A percentile compares a stretch with the other conserved stretches of the same genome.
phyloP scores from a whole-genome alignment of 108 stramenopile genomes.

The Epithemia pelagica region DNA sequence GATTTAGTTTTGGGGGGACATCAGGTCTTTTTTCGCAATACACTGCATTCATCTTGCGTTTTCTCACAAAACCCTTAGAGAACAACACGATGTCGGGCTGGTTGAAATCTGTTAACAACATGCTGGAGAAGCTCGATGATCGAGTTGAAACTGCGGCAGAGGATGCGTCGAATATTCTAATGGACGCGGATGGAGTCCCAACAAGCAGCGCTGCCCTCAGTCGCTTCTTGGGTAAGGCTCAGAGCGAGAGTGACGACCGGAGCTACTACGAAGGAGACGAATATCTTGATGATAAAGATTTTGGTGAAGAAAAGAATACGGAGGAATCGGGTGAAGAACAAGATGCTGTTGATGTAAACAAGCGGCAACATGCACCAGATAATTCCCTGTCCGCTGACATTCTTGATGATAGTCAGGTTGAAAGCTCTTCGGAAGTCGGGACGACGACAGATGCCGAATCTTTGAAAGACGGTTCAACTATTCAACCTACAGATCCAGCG shows the following conservation, averaged over 20 bases:
- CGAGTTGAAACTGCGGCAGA: slow-evolving; percentile 53
- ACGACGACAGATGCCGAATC: slow-evolving; percentile 56
- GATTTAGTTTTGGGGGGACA: no score
- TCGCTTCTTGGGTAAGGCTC: slow-evolving; percentile 6
- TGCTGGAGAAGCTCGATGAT: slow-evolving; percentile 74
- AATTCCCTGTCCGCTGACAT: not conserved
- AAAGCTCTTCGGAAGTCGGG: slow-evolving; percentile 21
- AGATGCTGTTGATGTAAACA: not conserved
- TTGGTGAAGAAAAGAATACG: not conserved
- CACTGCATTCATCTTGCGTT: no score
- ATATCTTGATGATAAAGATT: slow-evolving; percentile 17
- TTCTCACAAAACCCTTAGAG: no score
- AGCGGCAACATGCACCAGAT: not conserved
- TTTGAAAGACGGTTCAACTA: no score
- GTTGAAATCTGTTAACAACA: slow-evolving; percentile 66
- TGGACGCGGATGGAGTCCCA: not conserved
- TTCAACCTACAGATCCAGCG: slow-evolving; percentile 44
- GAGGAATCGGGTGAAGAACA: not conserved
- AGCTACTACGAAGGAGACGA: slow-evolving; percentile 7
- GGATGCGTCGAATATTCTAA: not conserved
- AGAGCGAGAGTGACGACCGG: not conserved
- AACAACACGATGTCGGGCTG: slow-evolving; percentile 81
- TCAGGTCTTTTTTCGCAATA: no score
- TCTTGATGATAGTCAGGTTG: not conserved
- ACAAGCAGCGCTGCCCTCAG: slow-evolving; percentile 8